Conservation (phyloP, 2,329 filamentous ascomycete genomes). For the Myrmaecium sp. region DNA sequence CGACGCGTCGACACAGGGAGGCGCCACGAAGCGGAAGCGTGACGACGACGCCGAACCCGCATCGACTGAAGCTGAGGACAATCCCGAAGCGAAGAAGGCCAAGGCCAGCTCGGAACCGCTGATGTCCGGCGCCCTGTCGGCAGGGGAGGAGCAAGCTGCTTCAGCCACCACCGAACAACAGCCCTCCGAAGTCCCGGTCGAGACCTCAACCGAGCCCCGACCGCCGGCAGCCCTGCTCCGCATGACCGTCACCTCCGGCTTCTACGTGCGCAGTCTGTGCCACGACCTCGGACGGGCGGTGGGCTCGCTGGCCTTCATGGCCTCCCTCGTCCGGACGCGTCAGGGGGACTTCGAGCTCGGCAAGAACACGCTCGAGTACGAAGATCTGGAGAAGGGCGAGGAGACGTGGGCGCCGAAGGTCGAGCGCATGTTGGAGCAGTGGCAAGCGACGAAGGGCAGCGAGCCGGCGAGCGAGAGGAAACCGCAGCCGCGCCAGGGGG, state of each 20-base stretch:
- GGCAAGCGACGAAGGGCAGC: conserved; percentile 27
- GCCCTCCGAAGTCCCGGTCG: not conserved
- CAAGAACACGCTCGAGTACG: conserved; percentile 61
- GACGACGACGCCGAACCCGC: no score
- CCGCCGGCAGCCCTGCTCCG: conserved; percentile 57
- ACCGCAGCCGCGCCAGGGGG: conserved; percentile 7
- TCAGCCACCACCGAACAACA: not conserved
- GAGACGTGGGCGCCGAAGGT: conserved; percentile 70
- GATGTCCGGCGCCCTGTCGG: not conserved
- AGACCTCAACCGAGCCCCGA: not conserved
- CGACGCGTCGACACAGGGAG: conserved; percentile 7
- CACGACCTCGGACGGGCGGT: conserved; percentile 79
- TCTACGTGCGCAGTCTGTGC: conserved; percentile 88
- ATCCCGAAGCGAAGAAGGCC: conserved; percentile 5
- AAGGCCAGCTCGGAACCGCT: conserved; percentile 6
- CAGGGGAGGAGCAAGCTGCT: not conserved
- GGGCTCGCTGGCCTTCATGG: conserved; percentile 71
- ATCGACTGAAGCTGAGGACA: no score
- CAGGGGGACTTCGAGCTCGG: conserved; percentile 68
- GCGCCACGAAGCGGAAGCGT: conserved; percentile 39
- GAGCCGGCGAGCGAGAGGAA: conserved; percentile 5
- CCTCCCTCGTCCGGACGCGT: conserved; percentile 59
- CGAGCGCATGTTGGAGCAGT: conserved; percentile 35
- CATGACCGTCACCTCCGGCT: conserved; percentile 88
- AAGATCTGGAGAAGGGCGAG: conserved; percentile 60